Conservation (phyloP, 1,139 yeast species). For the Scheffersomyces illinoinensis region DNA sequence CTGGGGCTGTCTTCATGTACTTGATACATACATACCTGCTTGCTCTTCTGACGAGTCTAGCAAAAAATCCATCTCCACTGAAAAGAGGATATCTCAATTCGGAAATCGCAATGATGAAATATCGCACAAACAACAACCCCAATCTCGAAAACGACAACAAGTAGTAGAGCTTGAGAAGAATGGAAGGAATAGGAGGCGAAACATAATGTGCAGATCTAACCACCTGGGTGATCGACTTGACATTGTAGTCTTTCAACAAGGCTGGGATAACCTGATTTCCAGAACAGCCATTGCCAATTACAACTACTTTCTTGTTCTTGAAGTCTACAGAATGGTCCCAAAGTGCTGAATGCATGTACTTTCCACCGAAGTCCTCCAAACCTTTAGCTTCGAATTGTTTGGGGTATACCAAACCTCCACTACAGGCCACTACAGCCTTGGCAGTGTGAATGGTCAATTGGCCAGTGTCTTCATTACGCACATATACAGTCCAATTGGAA, state of each 20-base stretch:
- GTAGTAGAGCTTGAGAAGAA: slow-evolving; percentile 22
- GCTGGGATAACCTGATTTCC: slow-evolving; percentile 26
- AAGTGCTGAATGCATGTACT: slow-evolving; percentile 48
- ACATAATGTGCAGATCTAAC: slow-evolving; percentile 41
- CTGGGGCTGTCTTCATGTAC: slow-evolving; percentile 39
- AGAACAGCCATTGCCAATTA: slow-evolving; percentile 26
- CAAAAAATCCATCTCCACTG: slow-evolving; percentile 29
- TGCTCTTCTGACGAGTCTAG: slow-evolving; percentile 28
- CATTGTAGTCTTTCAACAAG: slow-evolving; percentile 28
- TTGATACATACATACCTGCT: slow-evolving; percentile 18
- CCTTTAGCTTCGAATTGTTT: slow-evolving; percentile 33
- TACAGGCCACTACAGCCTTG: slow-evolving; percentile 32
- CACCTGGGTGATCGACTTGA: slow-evolving; percentile 33
- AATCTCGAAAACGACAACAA: slow-evolving; percentile 25
- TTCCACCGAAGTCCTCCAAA: slow-evolving; percentile 43
- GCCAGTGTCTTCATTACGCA: slow-evolving; percentile 37
- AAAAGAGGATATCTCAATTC: slow-evolving; percentile 40
- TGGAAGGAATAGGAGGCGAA: slow-evolving; percentile 38
- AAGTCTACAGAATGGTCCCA: slow-evolving; percentile 46
- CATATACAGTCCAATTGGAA: slow-evolving; percentile 39
- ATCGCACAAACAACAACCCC: slow-evolving; percentile 30
- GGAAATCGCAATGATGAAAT: slow-evolving; percentile 28
- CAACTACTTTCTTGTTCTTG: slow-evolving; percentile 22
- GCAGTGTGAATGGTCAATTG: slow-evolving; percentile 22
- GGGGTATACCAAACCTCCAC: slow-evolving; percentile 44